Evolutionary conservation across 495 filamentous ascomycete genomes (phyloP), one percentile per base, ranked within the genome.

Genomic region (Aspergillus heteromorphus): DNA sequence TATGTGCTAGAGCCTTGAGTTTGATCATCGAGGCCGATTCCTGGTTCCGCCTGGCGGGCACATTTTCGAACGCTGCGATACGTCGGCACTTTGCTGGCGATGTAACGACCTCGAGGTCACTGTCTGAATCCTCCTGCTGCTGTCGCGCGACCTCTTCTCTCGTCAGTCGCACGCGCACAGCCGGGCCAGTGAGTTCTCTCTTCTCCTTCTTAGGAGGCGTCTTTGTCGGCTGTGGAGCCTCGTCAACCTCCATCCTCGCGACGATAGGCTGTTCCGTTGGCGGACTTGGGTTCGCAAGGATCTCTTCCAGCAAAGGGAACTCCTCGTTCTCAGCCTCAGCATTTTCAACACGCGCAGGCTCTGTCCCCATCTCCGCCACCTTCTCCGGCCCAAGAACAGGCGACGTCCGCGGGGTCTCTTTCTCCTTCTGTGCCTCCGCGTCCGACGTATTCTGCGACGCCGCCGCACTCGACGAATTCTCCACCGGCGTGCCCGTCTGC

Each of bases 1-100:
- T 64, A 58, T 91, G 86, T 7, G 92, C 89, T 20, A 96, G 77
- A 43, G 82, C 80, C 48, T 86, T 85, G 13, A 93, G 75, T 17
- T 75, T 79, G 40, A 83, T 78, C 59, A 95, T 76, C 7, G 87
- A 78, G n/a, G 72, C 67, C 2, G 85, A 75, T 63, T 91, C 86
- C 27, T 82, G 75, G 25, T 73, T 59, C 51, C 79, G 77, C 43
- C 74, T 77, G 4, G 75, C 64, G 0, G 85, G 84, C 8, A 91
- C 62, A 18, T 83, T 82, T 59, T 91, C 83, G 59, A 95, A 92
- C 21, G 88, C 79, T 48, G 82, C 72, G 38, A 76, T 65, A 16
- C 72, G 69, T 21, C 72, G 68, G 45, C 64, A 66, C 53, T 76
- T 75, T 14, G 61, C 70, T 30, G 72, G 64, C 1, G 70, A 73